These are phyloP conservation scores for Tetrastigma voinierianum DNA, from an alignment of 164 flowering plant genomes.

Conservation along the genomic window DNA sequence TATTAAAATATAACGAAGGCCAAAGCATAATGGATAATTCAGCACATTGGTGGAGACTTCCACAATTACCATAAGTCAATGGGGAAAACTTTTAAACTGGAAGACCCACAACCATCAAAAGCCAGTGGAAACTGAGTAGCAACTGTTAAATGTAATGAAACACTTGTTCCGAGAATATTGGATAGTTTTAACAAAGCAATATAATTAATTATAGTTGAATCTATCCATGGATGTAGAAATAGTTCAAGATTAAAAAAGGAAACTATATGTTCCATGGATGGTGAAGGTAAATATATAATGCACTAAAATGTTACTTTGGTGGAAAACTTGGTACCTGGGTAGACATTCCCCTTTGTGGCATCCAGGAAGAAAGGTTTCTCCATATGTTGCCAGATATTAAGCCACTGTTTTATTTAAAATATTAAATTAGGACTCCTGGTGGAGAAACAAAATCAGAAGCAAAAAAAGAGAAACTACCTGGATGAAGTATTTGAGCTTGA, in stretches of 20 bases:
- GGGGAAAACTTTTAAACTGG: no score
- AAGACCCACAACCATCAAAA: no score
- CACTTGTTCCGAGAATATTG: no score
- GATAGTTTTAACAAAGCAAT: not conserved
- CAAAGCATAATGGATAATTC: no score
- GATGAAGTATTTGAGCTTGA: constrained; percentile 55
- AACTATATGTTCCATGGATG: not conserved
- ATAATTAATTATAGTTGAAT: not conserved
- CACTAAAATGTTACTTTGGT: not conserved
- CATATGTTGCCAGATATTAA: constrained; percentile 58
- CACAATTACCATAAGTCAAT: no score
- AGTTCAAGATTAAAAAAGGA: not conserved
- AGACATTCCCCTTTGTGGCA: constrained; percentile 74
- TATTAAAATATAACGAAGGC: no score
- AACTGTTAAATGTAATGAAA: no score
- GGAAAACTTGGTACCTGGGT: constrained; percentile 46
- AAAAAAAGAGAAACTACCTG: constrained; percentile 40
- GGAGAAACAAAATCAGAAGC: not conserved
- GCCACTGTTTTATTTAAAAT: constrained; percentile 38
- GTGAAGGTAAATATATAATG: not conserved
- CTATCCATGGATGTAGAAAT: not conserved
- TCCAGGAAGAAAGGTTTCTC: constrained; percentile 86
- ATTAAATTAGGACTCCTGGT: constrained; percentile 7
- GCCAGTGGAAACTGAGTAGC: no score
- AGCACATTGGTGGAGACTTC: no score